Evolutionary conservation across 164 flowering plant species (phyloP).

Genomic region (Tetrastigma voinierianum): DNA sequence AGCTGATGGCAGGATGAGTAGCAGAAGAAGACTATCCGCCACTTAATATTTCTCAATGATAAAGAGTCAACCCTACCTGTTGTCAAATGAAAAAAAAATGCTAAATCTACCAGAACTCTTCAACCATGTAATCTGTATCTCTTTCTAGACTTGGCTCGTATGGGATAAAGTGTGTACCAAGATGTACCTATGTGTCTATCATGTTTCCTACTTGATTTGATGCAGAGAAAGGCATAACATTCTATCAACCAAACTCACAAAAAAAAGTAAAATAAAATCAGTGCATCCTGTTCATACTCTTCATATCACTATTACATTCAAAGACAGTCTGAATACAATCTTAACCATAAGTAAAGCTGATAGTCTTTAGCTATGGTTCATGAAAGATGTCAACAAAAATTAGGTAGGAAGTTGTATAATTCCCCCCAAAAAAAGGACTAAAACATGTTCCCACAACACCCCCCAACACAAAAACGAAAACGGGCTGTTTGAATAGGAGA

Average conservation of each 20-base stretch:
- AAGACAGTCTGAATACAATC: not conserved
- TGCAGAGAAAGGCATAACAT: no score
- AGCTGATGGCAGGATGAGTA: constrained; percentile 9
- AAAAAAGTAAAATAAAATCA: not conserved
- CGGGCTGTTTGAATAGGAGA: not conserved
- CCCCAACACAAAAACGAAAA: not conserved
- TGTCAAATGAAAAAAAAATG: not conserved
- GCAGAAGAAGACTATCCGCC: constrained; percentile 39
- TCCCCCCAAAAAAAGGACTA: not conserved
- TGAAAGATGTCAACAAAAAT: not conserved
- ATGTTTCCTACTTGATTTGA: not conserved
- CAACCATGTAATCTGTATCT: not conserved
- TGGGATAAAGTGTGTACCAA: not conserved
- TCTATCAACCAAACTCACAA: not conserved
- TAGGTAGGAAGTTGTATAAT: not conserved
- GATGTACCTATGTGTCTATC: not conserved
- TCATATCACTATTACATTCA: not conserved
- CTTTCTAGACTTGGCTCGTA: not conserved
- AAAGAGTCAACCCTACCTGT: not conserved
- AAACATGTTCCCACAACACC: no score
- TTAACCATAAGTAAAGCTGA: not conserved
- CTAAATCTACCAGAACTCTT: constrained; percentile 1
- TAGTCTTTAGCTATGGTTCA: not conserved
- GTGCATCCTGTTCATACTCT: not conserved
- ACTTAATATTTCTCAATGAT: constrained; percentile 22